Evolutionary conservation across 1,139 yeast genomes (phyloP).

Genomic region (Hansenula anomala): DNA sequence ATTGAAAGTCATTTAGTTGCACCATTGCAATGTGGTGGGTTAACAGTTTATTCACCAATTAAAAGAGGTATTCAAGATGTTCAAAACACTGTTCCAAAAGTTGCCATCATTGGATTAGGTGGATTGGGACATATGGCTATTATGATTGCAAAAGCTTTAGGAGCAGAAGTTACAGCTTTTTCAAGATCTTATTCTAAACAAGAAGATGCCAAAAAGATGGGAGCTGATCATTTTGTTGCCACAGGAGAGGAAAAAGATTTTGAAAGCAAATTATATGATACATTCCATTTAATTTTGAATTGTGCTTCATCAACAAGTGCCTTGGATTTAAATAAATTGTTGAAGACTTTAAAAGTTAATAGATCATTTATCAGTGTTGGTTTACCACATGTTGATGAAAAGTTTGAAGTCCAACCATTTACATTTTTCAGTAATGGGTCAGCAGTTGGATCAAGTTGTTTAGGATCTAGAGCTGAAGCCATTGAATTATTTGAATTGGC

Average conservation of each 20-base stretch:
- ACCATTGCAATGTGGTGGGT: slow-evolving; percentile 50
- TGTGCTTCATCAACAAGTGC: slow-evolving; percentile 45
- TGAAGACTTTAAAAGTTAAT: slow-evolving; percentile 36
- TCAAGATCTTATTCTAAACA: slow-evolving; percentile 45
- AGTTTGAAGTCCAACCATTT: slow-evolving; percentile 37
- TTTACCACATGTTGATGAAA: slow-evolving; percentile 40
- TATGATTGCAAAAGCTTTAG: slow-evolving; percentile 51
- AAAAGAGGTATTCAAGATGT: slow-evolving; percentile 37
- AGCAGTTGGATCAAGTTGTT: slow-evolving; percentile 22
- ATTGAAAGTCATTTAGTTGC: slow-evolving; percentile 39
- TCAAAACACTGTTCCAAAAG: slow-evolving; percentile 33
- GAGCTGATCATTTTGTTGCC: slow-evolving; percentile 49
- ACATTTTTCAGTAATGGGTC: slow-evolving; percentile 42
- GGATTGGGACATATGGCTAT: slow-evolving; percentile 61
- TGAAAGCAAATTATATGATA: slow-evolving; percentile 29
- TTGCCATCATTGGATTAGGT: slow-evolving; percentile 56
- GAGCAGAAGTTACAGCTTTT: slow-evolving; percentile 52
- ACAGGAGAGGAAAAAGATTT: slow-evolving; percentile 40
- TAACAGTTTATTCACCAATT: slow-evolving; percentile 49
- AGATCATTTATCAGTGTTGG: slow-evolving; percentile 53
- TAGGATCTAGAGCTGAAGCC: slow-evolving; percentile 53
- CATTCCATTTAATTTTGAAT: slow-evolving; percentile 42
- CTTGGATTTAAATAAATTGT: slow-evolving; percentile 31
- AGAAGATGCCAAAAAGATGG: slow-evolving; percentile 47
- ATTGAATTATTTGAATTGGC: slow-evolving; percentile 50